Base-by-base conservation (phyloP, 2,329 filamentous ascomycete species). In the Mollisia scopiformis region DNA sequence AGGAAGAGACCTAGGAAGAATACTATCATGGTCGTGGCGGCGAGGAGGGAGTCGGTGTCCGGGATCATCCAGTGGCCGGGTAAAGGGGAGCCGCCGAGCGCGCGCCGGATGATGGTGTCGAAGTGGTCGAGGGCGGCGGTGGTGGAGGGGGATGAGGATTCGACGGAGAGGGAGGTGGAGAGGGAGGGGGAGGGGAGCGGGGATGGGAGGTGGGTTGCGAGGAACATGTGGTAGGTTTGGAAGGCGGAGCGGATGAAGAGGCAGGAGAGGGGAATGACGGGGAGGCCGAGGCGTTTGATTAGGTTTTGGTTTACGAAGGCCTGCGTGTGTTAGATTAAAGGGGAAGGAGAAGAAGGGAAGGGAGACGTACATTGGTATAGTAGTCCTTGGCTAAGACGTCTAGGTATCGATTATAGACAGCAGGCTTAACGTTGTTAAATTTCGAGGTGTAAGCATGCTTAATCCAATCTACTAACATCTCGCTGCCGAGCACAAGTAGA, bases 401-500 rank as follows among this genome's bases (percentile, higher is more conserved):
- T 16, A 98, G 84, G 73, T 95, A 97, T 25, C 93, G 87, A 55
- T 87, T 85, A 75, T 99, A 99, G 58, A 99, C 90, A 6, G 85
- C 86, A 2, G 95, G 95, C 66, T 95, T 94, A 68, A 93, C 93
- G 69, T 96, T 97, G 81, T 99, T 99, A 80, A 99, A 99, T 74
- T 99, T 99, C 73, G 89, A 93, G 74, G 99, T 96, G 74, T 98
- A 99, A 23, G 92, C 92, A 73, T 99, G 96, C 75, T 99, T 99
- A 75, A 97, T 85, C 85, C 91, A 93, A 76, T 99, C 95, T 1
- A 99, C 95, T 8, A 97, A 79, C 88, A 97, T 97, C 77, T 99
- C 95, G 64, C 93, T 97, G 1, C 93, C 94, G 6, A 99, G 85
- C 0, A 99, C 96, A 7, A 99, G 88, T 13, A 99, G 78, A 68